Conservation (phyloP, 192 early-diverging fungal genomes). For the Phlyctochytrium bullatum region DNA sequence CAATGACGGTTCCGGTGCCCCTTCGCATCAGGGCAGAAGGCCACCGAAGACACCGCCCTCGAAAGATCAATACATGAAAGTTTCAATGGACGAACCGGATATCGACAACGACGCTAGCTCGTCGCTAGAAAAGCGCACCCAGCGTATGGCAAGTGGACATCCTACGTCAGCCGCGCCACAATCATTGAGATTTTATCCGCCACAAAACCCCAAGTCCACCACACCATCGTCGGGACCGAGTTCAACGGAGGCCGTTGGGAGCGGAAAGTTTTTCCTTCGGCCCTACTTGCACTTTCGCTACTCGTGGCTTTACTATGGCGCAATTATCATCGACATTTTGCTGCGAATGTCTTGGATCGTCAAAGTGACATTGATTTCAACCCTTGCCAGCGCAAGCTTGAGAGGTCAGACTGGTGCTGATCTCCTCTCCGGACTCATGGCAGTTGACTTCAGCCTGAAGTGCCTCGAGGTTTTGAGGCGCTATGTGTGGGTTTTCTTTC, state of each 20-base stretch:
- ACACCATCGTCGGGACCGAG: no score
- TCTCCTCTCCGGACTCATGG: constrained; percentile 43
- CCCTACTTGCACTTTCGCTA: constrained; percentile 63
- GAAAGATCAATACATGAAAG: no score
- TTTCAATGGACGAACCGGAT: no score
- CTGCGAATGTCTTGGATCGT: constrained; percentile 85
- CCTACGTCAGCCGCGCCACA: no score
- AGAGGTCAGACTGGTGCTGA: constrained; percentile 40
- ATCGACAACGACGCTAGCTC: no score
- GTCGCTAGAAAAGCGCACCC: no score
- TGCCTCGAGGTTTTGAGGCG: constrained; percentile 78
- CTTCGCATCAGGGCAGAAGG: not conserved
- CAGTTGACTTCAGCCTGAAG: constrained; percentile 74
- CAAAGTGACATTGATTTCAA: constrained; percentile 49
- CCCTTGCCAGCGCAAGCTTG: constrained; percentile 23
- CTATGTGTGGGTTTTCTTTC: constrained; percentile 94
- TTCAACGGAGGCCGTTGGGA: no score
- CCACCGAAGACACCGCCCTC: not conserved
- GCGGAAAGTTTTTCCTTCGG: constrained; percentile 52
- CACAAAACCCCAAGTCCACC: no score
- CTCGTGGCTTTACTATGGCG: constrained; percentile 69
- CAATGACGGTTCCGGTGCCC: not conserved
- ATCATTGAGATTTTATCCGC: no score
- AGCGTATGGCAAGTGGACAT: no score
- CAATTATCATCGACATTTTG: constrained; percentile 75